A percentile compares a stretch with the other conserved stretches of the same genome.
phyloP scores from a whole-genome alignment of 2,329 filamentous ascomycete species.

The Didymella pomorum region DNA sequence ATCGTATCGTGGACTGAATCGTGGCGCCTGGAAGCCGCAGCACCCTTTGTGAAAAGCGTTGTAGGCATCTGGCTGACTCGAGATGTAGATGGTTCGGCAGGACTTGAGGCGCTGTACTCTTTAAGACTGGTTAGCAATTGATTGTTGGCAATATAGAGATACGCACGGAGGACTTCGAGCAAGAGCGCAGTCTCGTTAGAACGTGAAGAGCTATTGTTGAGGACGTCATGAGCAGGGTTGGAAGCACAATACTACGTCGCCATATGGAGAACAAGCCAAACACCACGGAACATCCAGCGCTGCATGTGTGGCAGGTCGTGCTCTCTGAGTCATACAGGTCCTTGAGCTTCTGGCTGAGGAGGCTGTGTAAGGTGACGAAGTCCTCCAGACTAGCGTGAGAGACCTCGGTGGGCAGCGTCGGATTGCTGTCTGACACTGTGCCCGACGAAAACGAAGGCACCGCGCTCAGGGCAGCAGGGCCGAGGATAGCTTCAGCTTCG shows the following conservation, averaged over 20 bases:
- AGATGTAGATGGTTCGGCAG: neutral
- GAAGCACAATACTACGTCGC: constrained; percentile 26
- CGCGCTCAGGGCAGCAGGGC: neutral
- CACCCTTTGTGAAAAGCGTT: constrained; percentile 1
- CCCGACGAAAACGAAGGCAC: too few species aligned
- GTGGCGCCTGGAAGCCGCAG: neutral
- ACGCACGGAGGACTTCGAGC: constrained; percentile 23
- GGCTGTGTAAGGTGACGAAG: constrained; percentile 17
- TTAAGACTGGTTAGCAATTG: neutral
- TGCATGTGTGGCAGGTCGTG: constrained; percentile 21
- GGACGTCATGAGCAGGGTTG: constrained; percentile 26
- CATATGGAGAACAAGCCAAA: constrained; percentile 29
- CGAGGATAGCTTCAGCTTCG: neutral
- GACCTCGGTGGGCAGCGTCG: constrained; percentile 1
- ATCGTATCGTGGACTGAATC: constrained; percentile 20
- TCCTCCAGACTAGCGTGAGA: neutral
- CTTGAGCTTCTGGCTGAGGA: constrained; percentile 23
- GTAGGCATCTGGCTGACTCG: constrained; percentile 16
- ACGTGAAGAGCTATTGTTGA: neutral
- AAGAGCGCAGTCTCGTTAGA: constrained; percentile 17
- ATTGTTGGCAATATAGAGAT: too few species aligned
- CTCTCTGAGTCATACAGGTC: constrained; percentile 16
- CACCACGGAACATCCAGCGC: constrained; percentile 31
- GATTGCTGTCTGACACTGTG: neutral
- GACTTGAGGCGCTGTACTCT: constrained; percentile 2